Evolutionary conservation across 306 rosid genomes (phyloP).

Genomic region (Castanospermum australe): DNA sequence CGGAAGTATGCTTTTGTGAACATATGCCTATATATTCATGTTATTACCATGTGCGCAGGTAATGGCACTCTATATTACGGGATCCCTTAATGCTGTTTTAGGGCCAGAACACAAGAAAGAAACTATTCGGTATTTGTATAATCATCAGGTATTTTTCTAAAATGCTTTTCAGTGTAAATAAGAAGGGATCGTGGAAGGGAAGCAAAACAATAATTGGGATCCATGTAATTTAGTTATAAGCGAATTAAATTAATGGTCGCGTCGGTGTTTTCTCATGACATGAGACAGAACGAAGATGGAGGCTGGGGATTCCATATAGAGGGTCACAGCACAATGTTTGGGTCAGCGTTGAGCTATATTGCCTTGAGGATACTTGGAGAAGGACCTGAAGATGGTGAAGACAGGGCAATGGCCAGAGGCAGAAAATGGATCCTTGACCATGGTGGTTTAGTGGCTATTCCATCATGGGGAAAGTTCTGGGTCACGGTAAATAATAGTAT

Average conservation of each 20-base stretch:
- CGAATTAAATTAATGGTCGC: not conserved
- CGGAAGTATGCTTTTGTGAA: no score
- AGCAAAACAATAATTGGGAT: not conserved
- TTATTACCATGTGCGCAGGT: conserved; percentile 29
- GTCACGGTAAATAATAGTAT: no score
- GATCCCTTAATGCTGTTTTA: conserved; percentile 47
- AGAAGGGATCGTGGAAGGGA: not conserved
- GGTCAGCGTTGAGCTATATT: conserved; percentile 59
- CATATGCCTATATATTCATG: not conserved
- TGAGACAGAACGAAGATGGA: conserved; percentile 65
- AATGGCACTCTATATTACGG: conserved; percentile 55
- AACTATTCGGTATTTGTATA: conserved; percentile 61
- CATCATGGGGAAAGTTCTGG: conserved; percentile 86
- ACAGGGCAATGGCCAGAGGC: conserved; percentile 41
- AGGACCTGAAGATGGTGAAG: conserved; percentile 33
- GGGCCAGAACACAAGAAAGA: conserved; percentile 62
- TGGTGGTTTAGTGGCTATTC: conserved; percentile 58
- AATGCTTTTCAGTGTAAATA: not conserved
- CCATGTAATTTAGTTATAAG: not conserved
- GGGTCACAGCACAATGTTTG: conserved; percentile 75
- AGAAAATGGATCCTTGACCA: conserved; percentile 66
- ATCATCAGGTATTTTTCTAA: conserved; percentile 61
- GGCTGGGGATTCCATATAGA: conserved; percentile 82
- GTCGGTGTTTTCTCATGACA: not conserved
- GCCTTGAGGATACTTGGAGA: conserved; percentile 71